Base-by-base conservation (phyloP, 768 basidiomycete genomes). In the Trametes gibbosa region DNA sequence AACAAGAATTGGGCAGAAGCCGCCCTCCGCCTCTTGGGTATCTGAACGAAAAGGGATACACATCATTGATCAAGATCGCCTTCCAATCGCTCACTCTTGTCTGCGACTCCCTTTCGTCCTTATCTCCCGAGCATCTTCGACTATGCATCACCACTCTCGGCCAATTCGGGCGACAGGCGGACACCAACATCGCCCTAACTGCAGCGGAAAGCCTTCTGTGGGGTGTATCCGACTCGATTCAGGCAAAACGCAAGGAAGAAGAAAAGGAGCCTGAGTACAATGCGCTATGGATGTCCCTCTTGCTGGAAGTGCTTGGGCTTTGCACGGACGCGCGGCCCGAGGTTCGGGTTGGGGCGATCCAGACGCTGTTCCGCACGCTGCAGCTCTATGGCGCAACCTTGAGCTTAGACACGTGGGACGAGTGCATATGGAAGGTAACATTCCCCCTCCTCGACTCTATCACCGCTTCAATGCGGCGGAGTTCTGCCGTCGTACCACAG, bases 201-300 rank as follows among this genome's bases (percentile, higher is more conserved):
- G 92, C 93, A 0, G 93, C 95, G 0, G 93, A 93, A 58, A 94
- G 92, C 53, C 75, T 98, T 2, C 77, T 99, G 5, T 98, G 96
- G 96, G 89, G 91, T 60, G 91, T 99, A 0, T 97, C 95, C 0
- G 96, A 99, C 69, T 90, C 92, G 1, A 92, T 98, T 35, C 94
- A 96, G 67, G 83, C 87, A 7, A 90, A 92, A 68, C 82, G 91
- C 21, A 87, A 87, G 64, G 80, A 80, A 43, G 72, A 66, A 39
- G 82, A 84, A 56, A 82, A 85, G 63, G 86, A 80, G 50, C 74
- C 85, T 0, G 84, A 86, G 64, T 93, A 92, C 66, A 92, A 86
- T 67, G 83, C 84, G 2, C 74, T 98, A n/a, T 99, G 96, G 96
- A 92, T 97, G 84, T 89, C 87, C 72, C 81, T 98, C 5, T 76